phyloP scores from a whole-genome alignment of 1,284 basidiomycete genomes.

The Erythrobasidium hasegawianum region DNA sequence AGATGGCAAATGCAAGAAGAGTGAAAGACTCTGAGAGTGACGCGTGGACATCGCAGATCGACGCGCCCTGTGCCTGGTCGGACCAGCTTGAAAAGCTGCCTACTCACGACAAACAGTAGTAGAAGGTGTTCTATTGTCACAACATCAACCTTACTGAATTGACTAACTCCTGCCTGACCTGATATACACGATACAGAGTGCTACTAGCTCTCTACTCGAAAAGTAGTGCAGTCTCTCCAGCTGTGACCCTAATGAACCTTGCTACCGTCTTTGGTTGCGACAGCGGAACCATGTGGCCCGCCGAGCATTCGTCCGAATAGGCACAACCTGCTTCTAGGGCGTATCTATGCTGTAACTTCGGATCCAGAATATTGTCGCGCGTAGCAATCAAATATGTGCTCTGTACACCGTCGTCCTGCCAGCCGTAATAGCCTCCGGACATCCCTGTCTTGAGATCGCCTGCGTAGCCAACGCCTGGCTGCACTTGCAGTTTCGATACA shows the following conservation, averaged over 20 bases:
- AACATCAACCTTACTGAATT: no score
- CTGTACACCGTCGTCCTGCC: not conserved
- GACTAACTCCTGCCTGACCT: no score
- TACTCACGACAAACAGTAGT: no score
- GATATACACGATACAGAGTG: no score
- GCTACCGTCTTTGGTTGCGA: not conserved
- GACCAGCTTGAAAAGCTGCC: no score
- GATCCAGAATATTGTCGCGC: not conserved
- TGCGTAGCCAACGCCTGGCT: not conserved
- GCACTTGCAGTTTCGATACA: not conserved
- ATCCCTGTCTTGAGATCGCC: not conserved
- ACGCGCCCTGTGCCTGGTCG: no score
- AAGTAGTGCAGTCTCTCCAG: not conserved
- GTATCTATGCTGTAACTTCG: not conserved
- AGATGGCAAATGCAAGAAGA: no score
- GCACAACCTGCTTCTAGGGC: not conserved
- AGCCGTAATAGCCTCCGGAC: not conserved
- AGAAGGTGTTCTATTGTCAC: no score
- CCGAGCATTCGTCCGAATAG: not conserved
- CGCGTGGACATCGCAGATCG: no score
- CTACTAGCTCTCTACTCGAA: not conserved
- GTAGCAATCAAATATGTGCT: not conserved
- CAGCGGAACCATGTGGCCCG: conserved; percentile 6
- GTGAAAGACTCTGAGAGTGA: no score
- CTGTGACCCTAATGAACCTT: not conserved